Conservation (phyloP, 2,329 filamentous ascomycete species). For the Diaporthe amygdali region DNA sequence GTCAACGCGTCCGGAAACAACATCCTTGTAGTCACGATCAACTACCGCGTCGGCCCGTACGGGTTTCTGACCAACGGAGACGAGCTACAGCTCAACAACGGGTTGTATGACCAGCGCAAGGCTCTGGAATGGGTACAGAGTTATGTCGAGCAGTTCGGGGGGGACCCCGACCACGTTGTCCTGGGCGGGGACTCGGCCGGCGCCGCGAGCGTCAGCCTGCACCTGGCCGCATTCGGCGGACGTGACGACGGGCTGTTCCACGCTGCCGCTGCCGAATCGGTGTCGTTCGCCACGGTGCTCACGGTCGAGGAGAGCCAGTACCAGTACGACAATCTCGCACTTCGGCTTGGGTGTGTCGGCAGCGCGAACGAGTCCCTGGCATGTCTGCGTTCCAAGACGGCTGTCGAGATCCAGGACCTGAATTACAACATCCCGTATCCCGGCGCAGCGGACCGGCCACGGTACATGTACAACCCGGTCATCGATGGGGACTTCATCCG, state of each 20-base stretch:
- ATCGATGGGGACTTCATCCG: slow-evolving; percentile 59
- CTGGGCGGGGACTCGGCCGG: slow-evolving; percentile 74
- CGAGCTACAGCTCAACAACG: slow-evolving; percentile 66
- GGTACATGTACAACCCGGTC: slow-evolving; percentile 60
- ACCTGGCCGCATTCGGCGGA: slow-evolving; percentile 63
- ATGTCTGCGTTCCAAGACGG: slow-evolving; percentile 51
- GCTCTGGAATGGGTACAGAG: slow-evolving; percentile 73
- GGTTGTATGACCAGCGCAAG: slow-evolving; percentile 73
- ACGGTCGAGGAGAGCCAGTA: slow-evolving; percentile 54
- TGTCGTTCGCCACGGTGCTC: slow-evolving; percentile 55
- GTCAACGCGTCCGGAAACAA: slow-evolving; percentile 60
- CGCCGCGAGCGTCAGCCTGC: slow-evolving; percentile 67
- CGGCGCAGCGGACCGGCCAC: slow-evolving; percentile 40
- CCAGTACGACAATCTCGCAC: slow-evolving; percentile 55
- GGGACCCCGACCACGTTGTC: slow-evolving; percentile 70
- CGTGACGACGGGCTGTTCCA: slow-evolving; percentile 54
- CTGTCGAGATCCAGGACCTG: slow-evolving; percentile 45
- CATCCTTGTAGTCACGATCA: slow-evolving; percentile 74
- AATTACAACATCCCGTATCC: slow-evolving; percentile 48
- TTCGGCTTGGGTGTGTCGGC: slow-evolving; percentile 46
- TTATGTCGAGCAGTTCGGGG: slow-evolving; percentile 71
- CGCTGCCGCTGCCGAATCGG: slow-evolving; percentile 54
- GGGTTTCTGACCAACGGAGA: slow-evolving; percentile 72
- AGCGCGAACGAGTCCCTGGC: slow-evolving; percentile 39
- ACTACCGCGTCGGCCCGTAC: slow-evolving; percentile 77